Conservation (phyloP, 192 early-diverging fungal species). For the Coemansia sp. region DNA sequence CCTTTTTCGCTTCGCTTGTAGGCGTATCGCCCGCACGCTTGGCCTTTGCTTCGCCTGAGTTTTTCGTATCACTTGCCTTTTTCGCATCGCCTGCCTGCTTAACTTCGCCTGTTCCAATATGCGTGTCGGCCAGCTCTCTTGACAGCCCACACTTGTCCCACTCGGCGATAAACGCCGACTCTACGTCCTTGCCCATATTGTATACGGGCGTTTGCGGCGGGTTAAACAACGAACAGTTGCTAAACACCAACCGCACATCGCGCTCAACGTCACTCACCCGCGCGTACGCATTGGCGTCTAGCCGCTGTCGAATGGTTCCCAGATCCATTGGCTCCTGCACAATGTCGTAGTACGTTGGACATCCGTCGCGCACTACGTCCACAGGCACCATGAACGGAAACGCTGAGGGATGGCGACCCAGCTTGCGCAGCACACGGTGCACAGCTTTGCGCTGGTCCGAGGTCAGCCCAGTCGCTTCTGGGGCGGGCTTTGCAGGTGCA, state of each 20-base stretch:
- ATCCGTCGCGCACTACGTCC: conserved; percentile 60
- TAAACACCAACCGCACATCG: conserved; percentile 63
- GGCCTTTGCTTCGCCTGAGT: not conserved
- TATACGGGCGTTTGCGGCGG: conserved; percentile 65
- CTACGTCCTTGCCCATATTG: conserved; percentile 59
- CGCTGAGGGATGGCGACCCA: conserved; percentile 55
- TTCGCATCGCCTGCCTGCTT: too few species aligned
- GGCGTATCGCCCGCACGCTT: conserved; percentile 1
- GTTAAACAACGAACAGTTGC: conserved; percentile 72
- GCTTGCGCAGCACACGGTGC: conserved; percentile 44
- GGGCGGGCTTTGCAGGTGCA: not conserved
- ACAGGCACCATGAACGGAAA: conserved; percentile 64
- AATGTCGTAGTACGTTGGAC: conserved; percentile 62
- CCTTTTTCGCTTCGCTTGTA: not conserved
- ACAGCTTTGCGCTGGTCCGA: conserved; percentile 21
- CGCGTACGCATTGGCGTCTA: conserved; percentile 47
- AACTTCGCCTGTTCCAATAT: too few species aligned
- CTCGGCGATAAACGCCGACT: conserved; percentile 57
- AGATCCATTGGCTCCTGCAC: conserved; percentile 73
- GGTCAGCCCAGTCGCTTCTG: conserved; percentile 3
- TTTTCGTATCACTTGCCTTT: too few species aligned
- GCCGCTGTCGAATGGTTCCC: conserved; percentile 53
- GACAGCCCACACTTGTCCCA: conserved; percentile 26
- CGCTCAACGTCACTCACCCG: conserved; percentile 39
- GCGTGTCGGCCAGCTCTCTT: too few species aligned